A percentile compares a stretch with the other conserved stretches of the same genome.
Evolutionary conservation across 2,329 filamentous ascomycete genomes (phyloP).

Genomic region (Magnaporthiopsis rhizophila): DNA sequence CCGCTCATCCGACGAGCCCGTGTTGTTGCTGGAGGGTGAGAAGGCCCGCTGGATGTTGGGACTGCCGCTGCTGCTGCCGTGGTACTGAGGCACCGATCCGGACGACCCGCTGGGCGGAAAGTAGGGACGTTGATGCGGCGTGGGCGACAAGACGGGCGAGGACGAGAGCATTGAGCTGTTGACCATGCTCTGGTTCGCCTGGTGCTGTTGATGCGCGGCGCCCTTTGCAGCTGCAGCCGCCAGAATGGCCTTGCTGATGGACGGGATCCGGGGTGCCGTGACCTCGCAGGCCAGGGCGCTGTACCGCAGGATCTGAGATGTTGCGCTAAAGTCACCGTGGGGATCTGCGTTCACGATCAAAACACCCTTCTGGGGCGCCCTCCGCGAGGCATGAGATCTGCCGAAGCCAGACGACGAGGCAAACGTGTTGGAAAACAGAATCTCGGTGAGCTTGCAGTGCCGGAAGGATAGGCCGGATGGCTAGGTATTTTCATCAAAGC

Average conservation of each 20-base stretch:
- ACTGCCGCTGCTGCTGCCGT: slow-evolving; percentile 14
- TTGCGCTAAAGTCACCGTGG: slow-evolving; percentile 89
- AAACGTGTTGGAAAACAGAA: slow-evolving; percentile 84
- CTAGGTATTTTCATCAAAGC: neutral
- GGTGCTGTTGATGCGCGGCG: neutral
- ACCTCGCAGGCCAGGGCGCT: slow-evolving; percentile 88
- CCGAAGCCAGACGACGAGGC: slow-evolving; percentile 44
- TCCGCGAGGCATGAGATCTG: slow-evolving; percentile 36
- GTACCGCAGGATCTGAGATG: slow-evolving; percentile 91
- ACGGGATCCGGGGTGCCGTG: slow-evolving; percentile 81
- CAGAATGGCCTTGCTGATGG: slow-evolving; percentile 65
- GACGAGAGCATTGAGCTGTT: slow-evolving; percentile 9
- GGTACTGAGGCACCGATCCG: slow-evolving; percentile 7
- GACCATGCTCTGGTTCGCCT: neutral
- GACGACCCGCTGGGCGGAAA: slow-evolving; percentile 26
- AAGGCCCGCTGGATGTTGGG: slow-evolving; percentile 26
- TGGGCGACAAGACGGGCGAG: neutral
- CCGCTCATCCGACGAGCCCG: slow-evolving; percentile 39
- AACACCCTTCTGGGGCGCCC: slow-evolving; percentile 75
- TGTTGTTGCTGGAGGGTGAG: slow-evolving; percentile 29
- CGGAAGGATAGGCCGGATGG: slow-evolving; percentile 52
- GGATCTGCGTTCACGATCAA: slow-evolving; percentile 98
- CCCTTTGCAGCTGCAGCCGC: slow-evolving; percentile 22
- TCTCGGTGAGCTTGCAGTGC: slow-evolving; percentile 78
- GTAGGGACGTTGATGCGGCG: slow-evolving; percentile 31